A percentile compares a stretch with the other conserved stretches of the same genome.
Conservation (phyloP, 352 stramenopile genomes). For the Phytophthora ramorum region DNA sequence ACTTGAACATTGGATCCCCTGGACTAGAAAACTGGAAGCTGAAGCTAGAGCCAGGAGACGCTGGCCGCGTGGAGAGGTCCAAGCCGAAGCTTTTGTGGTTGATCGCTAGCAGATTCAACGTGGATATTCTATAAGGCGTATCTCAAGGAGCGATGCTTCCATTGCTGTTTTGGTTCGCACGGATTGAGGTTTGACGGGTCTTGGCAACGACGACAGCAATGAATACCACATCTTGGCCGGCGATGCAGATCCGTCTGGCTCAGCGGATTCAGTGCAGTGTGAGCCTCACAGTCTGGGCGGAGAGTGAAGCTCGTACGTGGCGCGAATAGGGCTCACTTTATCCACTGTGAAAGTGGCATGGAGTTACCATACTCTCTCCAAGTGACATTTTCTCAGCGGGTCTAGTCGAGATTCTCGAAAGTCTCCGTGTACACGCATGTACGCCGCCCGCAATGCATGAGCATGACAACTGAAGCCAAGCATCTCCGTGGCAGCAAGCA, state of each 20-base stretch:
- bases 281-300: background rate
- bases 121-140: too few relatives aligned
- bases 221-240: background rate
- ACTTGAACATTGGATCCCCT: conserved; percentile 9
- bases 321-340: conserved; percentile 20
- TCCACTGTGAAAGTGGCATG: too few relatives aligned
- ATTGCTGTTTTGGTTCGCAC: too few relatives aligned
- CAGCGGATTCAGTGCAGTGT: conserved; percentile 4
- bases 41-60: too few relatives aligned
- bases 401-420: conserved; percentile 22
- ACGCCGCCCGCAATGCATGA: too few relatives aligned
- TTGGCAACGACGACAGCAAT: background rate
- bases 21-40: conserved; percentile 13
- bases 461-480: too few relatives aligned
- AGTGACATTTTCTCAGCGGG: conserved; percentile 40
- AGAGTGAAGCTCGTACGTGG: conserved; percentile 32
- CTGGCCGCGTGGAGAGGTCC: too few relatives aligned
- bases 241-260: conserved; percentile 17
- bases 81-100: too few relatives aligned
- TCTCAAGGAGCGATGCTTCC: too few relatives aligned
- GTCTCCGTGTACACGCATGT: background rate
- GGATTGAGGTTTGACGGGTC: background rate
- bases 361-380: conserved; percentile 31
- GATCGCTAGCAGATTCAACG: too few relatives aligned
- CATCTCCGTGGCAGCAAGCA: too few relatives aligned